Evolutionary conservation across 441 rosid genomes (phyloP).

Genomic region (Pelargonium cotyledonis): DNA sequence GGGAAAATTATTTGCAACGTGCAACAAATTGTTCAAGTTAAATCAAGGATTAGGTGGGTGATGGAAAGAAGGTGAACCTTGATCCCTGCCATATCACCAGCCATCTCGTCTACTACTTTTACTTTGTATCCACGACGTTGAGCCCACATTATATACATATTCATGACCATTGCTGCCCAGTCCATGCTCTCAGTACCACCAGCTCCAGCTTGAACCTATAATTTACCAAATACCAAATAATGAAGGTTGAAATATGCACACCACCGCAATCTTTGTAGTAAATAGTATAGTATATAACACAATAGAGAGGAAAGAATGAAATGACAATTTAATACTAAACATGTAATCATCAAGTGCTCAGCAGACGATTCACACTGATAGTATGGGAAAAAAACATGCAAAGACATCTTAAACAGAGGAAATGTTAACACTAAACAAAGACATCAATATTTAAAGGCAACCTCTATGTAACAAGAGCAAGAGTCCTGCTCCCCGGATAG

Average conservation of each 20-base stretch:
- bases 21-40: neutral
- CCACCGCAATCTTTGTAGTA: constrained; percentile 5
- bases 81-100: constrained; percentile 90
- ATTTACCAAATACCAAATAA: constrained; percentile 14
- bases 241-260: constrained; percentile 15
- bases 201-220: constrained; percentile 93
- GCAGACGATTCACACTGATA: neutral
- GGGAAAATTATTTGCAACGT: neutral
- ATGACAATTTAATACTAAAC: neutral
- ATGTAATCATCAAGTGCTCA: neutral
- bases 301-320: neutral
- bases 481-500: constrained; percentile 73
- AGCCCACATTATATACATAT: constrained; percentile 90
- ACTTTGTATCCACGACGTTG: constrained; percentile 58
- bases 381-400: neutral
- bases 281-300: neutral
- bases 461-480: constrained; percentile 84
- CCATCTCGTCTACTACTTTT: constrained; percentile 74
- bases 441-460: constrained; percentile 18
- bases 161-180: constrained; percentile 95
- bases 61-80: constrained; percentile 53
- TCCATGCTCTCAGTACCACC: constrained; percentile 99
- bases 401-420: constrained; percentile 8
- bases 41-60: constrained; percentile 10
- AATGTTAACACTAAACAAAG: constrained; percentile 7